phyloP scores from a whole-genome alignment of 352 stramenopile species.

The Aphanomyces cochlioides region DNA sequence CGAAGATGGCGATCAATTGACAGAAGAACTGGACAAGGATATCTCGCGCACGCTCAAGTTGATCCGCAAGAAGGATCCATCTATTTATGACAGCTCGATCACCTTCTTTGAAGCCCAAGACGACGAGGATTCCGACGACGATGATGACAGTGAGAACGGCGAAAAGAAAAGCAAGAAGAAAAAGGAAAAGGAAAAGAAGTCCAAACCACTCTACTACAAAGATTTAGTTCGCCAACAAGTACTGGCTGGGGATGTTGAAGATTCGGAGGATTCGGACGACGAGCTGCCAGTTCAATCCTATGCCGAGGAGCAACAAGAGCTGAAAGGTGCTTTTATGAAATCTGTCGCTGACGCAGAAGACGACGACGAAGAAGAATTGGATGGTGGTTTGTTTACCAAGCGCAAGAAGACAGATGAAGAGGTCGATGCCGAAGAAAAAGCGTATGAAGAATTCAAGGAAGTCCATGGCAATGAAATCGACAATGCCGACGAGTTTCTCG shows the following conservation, averaged over 20 bases:
- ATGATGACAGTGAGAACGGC: slow-evolving; percentile 37
- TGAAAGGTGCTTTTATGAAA: slow-evolving; percentile 63
- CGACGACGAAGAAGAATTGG: slow-evolving; percentile 34
- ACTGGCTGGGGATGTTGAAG: slow-evolving; percentile 71
- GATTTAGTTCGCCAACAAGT: slow-evolving; percentile 95
- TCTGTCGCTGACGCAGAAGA: slow-evolving; percentile 39
- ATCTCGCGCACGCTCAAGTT: slow-evolving; percentile 85
- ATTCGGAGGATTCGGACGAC: slow-evolving; percentile 63
- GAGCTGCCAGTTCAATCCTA: slow-evolving; percentile 51
- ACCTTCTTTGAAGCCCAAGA: slow-evolving; percentile 82
- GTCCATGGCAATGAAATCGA: slow-evolving; percentile 43
- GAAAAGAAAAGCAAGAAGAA: too few species aligned
- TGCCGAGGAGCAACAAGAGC: slow-evolving; percentile 60
- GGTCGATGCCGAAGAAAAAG: slow-evolving; percentile 61
- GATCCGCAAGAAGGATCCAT: slow-evolving; percentile 87
- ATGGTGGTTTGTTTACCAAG: slow-evolving; percentile 65
- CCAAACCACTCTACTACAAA: slow-evolving; percentile 85
- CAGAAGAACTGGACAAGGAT: slow-evolving; percentile 60
- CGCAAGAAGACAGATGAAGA: slow-evolving; percentile 62
- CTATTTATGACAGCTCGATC: slow-evolving; percentile 89
- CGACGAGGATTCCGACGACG: slow-evolving; percentile 16
- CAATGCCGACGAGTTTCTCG: slow-evolving; percentile 70
- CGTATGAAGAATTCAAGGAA: slow-evolving; percentile 58
- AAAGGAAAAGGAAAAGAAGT: slow-evolving; percentile 27
- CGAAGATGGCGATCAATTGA: slow-evolving; percentile 79